Evolutionary conservation across 2,329 filamentous ascomycete species (phyloP).

Genomic region (Botrytis fabae): DNA sequence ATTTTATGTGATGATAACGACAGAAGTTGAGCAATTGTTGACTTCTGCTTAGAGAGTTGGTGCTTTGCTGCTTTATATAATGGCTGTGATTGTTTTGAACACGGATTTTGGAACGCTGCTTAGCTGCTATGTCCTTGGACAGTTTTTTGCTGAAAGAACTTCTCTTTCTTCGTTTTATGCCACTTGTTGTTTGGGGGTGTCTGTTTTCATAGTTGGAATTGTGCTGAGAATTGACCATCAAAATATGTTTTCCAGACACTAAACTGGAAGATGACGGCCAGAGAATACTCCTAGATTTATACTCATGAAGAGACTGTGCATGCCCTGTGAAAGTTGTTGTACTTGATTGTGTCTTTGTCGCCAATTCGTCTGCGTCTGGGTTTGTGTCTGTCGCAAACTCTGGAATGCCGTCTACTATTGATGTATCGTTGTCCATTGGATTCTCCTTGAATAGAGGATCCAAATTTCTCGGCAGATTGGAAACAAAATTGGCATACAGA

Average conservation of each 20-base stretch:
- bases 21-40: conserved; percentile 4
- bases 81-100: background rate
- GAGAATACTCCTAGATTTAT: background rate
- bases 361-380: background rate
- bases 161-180: conserved; percentile 13
- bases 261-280: conserved; percentile 5
- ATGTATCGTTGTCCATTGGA: conserved; percentile 12
- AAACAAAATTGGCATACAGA: conserved; percentile 11
- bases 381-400: background rate
- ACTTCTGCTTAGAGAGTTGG: background rate
- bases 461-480: background rate
- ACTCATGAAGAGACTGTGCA: background rate
- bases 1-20: conserved; percentile 1
- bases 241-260: background rate
- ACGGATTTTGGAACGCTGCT: conserved; percentile 16
- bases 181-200: background rate
- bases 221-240: background rate
- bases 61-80: background rate
- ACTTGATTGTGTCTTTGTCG: background rate
- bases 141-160: background rate
- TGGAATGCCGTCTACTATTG: conserved; percentile 14
- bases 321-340: background rate
- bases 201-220: conserved; percentile 3
- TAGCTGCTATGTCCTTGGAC: conserved; percentile 16
- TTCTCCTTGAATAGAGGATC: conserved; percentile 15